Evolutionary conservation across 2,329 filamentous ascomycete species (phyloP).

Genomic region (Lachnellula arida): DNA sequence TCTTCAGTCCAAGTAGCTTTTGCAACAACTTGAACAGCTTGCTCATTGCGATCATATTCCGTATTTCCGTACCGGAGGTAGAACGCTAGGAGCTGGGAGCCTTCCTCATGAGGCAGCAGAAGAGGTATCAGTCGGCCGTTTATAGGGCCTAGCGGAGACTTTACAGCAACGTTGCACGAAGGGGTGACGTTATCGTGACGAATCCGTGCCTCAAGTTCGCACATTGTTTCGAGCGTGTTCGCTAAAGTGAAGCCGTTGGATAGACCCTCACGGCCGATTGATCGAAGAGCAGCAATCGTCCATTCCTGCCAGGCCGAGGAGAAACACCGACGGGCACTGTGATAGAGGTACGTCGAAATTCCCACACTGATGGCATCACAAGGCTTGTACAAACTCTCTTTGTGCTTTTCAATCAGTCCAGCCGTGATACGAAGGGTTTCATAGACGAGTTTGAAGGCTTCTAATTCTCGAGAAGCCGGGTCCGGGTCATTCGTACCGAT

Average conservation of each 20-base stretch:
- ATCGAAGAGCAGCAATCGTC: slow-evolving; percentile 13
- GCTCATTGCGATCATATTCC: slow-evolving; percentile 8
- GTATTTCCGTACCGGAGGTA: slow-evolving; percentile 14
- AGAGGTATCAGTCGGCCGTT: slow-evolving; percentile 15
- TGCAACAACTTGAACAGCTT: slow-evolving; percentile 11
- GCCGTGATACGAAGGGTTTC: slow-evolving; percentile 13
- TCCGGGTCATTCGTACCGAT: slow-evolving; percentile 9
- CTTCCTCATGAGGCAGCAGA: slow-evolving; percentile 13
- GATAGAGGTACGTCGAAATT: slow-evolving; percentile 15
- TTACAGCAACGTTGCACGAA: neutral
- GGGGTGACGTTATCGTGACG: neutral
- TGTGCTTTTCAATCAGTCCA: slow-evolving; percentile 7
- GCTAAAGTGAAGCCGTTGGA: slow-evolving; percentile 14
- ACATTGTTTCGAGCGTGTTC: slow-evolving; percentile 17
- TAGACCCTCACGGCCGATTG: slow-evolving; percentile 17
- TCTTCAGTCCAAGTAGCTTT: slow-evolving; percentile 18
- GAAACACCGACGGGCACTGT: slow-evolving; percentile 18
- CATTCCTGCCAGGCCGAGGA: slow-evolving; percentile 17
- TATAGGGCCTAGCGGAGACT: slow-evolving; percentile 9
- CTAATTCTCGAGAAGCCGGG: slow-evolving; percentile 3
- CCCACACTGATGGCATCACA: slow-evolving; percentile 19
- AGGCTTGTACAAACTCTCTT: slow-evolving; percentile 14
- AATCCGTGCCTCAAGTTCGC: slow-evolving; percentile 7
- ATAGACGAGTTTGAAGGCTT: slow-evolving; percentile 17
- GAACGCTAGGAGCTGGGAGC: slow-evolving; percentile 7